Evolutionary conservation across 192 early-diverging fungal genomes (phyloP).

Genomic region (Coemansia sp.): DNA sequence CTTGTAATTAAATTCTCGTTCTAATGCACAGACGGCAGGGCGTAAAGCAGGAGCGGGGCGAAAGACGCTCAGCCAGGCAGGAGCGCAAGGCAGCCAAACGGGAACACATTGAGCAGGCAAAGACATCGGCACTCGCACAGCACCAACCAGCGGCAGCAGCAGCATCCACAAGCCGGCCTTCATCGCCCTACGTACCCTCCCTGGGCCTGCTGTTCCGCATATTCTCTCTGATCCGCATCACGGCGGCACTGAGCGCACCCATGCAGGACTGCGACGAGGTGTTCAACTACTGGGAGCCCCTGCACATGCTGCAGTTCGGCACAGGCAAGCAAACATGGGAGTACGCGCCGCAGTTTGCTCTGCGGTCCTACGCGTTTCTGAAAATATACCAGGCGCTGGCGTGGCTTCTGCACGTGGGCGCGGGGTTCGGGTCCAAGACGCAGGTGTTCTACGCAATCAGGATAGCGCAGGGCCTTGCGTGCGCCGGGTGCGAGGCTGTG

Average conservation of each 20-base stretch:
- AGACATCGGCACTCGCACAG: background rate
- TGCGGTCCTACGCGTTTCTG: conserved; percentile 86
- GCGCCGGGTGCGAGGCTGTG: conserved; percentile 64
- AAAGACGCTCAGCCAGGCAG: background rate
- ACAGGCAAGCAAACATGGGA: conserved; percentile 96
- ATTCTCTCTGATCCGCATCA: conserved; percentile 13
- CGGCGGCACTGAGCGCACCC: conserved; percentile 32
- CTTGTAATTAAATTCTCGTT: no score
- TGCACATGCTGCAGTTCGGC: conserved; percentile 83
- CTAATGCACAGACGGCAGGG: background rate
- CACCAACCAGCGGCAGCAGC: background rate
- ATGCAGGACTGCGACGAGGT: conserved; percentile 62
- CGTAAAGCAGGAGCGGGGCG: conserved; percentile 3
- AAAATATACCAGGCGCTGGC: conserved; percentile 56
- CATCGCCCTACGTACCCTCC: conserved; percentile 3
- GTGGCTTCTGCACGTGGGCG: conserved; percentile 45
- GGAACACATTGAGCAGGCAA: background rate
- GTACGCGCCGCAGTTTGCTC: conserved; percentile 83
- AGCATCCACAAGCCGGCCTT: background rate
- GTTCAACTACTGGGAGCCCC: conserved; percentile 97
- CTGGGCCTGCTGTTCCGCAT: conserved; percentile 14
- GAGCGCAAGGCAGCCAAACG: background rate
- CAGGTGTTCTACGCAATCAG: conserved; percentile 78
- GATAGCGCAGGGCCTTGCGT: conserved; percentile 58
- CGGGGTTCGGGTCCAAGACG: conserved; percentile 20